Evolutionary conservation across 345 rosid genomes (phyloP).

Genomic region (Streptanthus diversifolius): DNA sequence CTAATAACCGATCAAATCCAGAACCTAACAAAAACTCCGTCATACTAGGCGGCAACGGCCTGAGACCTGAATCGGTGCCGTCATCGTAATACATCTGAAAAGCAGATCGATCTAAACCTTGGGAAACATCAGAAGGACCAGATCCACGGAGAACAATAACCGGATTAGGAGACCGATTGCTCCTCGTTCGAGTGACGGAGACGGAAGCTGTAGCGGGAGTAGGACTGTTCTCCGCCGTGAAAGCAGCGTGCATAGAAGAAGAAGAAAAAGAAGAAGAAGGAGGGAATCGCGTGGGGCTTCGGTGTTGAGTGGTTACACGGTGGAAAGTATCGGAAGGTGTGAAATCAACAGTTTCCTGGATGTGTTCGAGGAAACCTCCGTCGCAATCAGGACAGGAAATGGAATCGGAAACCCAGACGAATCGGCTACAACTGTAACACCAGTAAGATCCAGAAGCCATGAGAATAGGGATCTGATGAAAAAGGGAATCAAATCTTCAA

Average conservation of each 20-base stretch:
- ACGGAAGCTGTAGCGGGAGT: not conserved
- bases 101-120: constrained; percentile 38
- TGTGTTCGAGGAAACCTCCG: constrained; percentile 72
- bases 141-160: constrained; percentile 76
- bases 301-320: constrained; percentile 19
- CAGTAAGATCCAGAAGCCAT: constrained; percentile 76
- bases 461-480: too few species aligned
- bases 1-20: constrained; percentile 75
- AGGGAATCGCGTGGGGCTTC: constrained; percentile 41
- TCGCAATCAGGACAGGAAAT: constrained; percentile 75
- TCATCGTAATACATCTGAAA: constrained; percentile 82
- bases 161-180: constrained; percentile 72
- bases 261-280: constrained; percentile 12
- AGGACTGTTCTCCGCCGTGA: not conserved
- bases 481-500: not conserved
- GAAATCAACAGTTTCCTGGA: constrained; percentile 43
- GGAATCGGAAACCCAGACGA: constrained; percentile 48
- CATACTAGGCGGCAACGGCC: constrained; percentile 77
- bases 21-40: constrained; percentile 85
- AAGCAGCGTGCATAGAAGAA: constrained; percentile 16
- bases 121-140: constrained; percentile 30
- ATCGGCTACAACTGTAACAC: constrained; percentile 83
- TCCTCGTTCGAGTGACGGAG: not conserved
- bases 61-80: constrained; percentile 70
- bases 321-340: constrained; percentile 30